phyloP scores from a whole-genome alignment of 2,329 filamentous ascomycete genomes.

The Penicillium carneum region DNA sequence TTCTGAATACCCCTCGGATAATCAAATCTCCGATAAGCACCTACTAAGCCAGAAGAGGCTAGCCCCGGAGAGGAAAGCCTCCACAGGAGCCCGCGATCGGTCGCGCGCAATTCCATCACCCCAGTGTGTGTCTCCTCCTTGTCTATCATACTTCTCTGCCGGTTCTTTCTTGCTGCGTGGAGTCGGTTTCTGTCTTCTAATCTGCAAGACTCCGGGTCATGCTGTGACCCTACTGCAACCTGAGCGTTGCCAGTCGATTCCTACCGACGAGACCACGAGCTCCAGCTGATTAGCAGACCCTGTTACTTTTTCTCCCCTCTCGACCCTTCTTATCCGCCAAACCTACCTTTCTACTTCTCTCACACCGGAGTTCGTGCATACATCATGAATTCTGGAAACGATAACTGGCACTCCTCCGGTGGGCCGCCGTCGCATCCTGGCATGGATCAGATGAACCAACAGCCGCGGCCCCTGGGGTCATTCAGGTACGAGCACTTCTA shows the following conservation, averaged over 20 bases:
- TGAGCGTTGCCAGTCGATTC: conserved; percentile 30
- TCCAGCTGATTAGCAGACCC: conserved; percentile 28
- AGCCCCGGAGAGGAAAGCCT: conserved; percentile 43
- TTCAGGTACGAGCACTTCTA: conserved; percentile 50
- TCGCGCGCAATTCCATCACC: conserved; percentile 49
- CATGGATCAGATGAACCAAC: conserved; percentile 54
- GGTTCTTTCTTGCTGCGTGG: conserved; percentile 20
- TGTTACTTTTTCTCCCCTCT: conserved; percentile 24
- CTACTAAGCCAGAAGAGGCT: conserved; percentile 34
- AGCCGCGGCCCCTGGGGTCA: conserved; percentile 52
- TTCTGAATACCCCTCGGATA: conserved; percentile 31
- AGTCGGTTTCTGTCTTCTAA: conserved; percentile 17
- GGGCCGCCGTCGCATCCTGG: conserved; percentile 52
- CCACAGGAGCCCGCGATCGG: conserved; percentile 49
- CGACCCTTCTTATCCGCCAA: conserved; percentile 23
- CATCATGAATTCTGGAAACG: conserved; percentile 54
- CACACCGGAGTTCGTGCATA: conserved; percentile 32
- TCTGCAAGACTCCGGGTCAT: conserved; percentile 29
- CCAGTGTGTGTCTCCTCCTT: conserved; percentile 27
- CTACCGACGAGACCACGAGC: conserved; percentile 26
- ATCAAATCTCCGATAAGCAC: conserved; percentile 35
- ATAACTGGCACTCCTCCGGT: conserved; percentile 53
- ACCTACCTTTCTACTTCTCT: conserved; percentile 20
- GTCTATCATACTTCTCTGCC: conserved; percentile 14
- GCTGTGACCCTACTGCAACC: conserved; percentile 34